Percentiles rank a stretch among this genome's conserved stretches.
Conservation (phyloP, 163 green algal genomes). For the Trebouxiophyceae sp. region DNA sequence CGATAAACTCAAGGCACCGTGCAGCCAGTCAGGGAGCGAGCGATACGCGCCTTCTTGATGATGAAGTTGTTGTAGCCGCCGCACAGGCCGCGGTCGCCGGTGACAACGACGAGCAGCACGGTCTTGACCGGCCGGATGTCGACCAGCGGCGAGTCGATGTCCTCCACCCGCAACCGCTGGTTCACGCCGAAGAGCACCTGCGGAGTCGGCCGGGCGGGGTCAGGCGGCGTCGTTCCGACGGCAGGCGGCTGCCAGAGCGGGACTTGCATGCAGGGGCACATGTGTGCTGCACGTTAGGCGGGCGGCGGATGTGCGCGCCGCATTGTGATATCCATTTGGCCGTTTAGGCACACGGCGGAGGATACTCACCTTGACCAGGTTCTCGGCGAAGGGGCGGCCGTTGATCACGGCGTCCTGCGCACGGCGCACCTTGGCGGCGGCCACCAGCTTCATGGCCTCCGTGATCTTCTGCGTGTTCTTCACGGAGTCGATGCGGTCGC, state of each 20-base stretch:
- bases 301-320: no score
- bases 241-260: no score
- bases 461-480: slow-evolving; percentile 99
- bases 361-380: slow-evolving; percentile 93
- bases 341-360: no score
- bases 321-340: no score
- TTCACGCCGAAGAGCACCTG: slow-evolving; percentile 97
- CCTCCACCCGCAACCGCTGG: slow-evolving; percentile 86
- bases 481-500: slow-evolving; percentile 90
- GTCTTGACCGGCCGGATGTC: slow-evolving; percentile 89
- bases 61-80: slow-evolving; percentile 98
- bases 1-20: no score
- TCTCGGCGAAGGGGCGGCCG: slow-evolving; percentile 94
- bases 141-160: slow-evolving; percentile 95
- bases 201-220: no score
- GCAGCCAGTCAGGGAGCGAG: no score
- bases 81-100: slow-evolving; percentile 96
- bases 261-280: no score
- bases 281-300: no score
- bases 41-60: slow-evolving; percentile 87
- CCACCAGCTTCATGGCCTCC: slow-evolving; percentile 99
- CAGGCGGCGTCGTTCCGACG: no score
- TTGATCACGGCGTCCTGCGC: slow-evolving; percentile 97
- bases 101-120: slow-evolving; percentile 84
- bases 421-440: slow-evolving; percentile 95